Evolutionary conservation across 2,329 filamentous ascomycete species (phyloP).

Genomic region (Plectosphaerella plurivora): DNA sequence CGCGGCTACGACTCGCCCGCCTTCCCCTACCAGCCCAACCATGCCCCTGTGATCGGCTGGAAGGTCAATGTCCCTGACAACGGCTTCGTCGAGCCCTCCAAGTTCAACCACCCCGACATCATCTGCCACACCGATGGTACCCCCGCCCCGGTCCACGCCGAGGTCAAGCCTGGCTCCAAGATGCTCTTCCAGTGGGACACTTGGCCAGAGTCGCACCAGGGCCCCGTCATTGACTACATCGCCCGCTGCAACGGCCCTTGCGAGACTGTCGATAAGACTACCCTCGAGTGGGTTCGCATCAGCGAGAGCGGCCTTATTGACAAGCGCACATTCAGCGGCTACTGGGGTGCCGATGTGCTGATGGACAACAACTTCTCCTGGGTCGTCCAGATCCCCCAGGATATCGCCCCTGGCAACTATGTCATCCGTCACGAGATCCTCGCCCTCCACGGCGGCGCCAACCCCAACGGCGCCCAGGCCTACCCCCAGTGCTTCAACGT

Average conservation of each 20-base stretch:
- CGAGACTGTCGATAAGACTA: conserved; percentile 42
- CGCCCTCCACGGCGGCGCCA: conserved; percentile 44
- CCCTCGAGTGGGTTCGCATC: conserved; percentile 57
- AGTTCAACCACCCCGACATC: conserved; percentile 27
- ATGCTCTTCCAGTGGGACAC: conserved; percentile 20
- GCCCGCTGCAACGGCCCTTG: conserved; percentile 39
- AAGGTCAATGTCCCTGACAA: conserved; percentile 15
- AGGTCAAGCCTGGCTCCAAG: conserved; percentile 15
- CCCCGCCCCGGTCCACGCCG: conserved; percentile 22
- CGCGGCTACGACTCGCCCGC: conserved; percentile 38
- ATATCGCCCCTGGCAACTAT: conserved; percentile 46
- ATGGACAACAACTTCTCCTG: conserved; percentile 42
- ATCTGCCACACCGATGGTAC: conserved; percentile 31
- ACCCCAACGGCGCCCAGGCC: conserved; percentile 37
- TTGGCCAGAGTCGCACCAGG: conserved; percentile 24
- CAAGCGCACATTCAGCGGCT: conserved; percentile 33
- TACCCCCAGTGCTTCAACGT: conserved; percentile 50
- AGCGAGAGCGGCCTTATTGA: conserved; percentile 45
- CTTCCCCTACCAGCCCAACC: conserved; percentile 14
- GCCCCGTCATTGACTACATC: conserved; percentile 34
- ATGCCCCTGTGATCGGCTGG: conserved; percentile 13
- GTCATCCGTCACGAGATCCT: conserved; percentile 53
- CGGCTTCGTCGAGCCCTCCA: conserved; percentile 33
- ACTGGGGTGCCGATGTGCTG: conserved; percentile 53
- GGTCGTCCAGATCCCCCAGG: conserved; percentile 40